Percentiles rank a stretch among this genome's conserved stretches.
phyloP scores from a whole-genome alignment of 148 eudicot genomes.

The Spergularia bocconei region DNA sequence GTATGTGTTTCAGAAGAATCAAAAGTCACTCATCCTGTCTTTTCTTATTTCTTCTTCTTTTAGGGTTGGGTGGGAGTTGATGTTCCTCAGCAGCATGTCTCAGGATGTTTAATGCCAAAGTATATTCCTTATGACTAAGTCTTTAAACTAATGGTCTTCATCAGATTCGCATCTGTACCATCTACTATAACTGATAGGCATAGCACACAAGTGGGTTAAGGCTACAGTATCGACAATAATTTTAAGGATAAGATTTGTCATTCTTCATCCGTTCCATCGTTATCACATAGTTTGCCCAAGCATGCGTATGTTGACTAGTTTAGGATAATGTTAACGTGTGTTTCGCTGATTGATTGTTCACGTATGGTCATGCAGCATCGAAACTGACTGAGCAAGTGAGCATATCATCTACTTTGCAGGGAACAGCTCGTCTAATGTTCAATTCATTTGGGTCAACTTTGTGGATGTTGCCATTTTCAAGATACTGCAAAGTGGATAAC shows the following conservation, averaged over 20 bases:
- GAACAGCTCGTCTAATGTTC: conserved; percentile 94
- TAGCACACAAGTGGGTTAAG: not conserved
- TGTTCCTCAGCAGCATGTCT: not conserved
- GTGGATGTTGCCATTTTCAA: conserved; percentile 95
- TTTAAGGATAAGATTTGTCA: not conserved
- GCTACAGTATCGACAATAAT: not conserved
- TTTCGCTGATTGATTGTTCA: conserved; percentile 1
- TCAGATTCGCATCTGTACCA: not conserved
- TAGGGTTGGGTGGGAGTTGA: not conserved
- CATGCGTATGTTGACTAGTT: not conserved
- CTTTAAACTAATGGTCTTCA: not conserved
- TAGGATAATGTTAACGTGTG: not conserved
- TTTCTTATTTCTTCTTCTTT: not conserved
- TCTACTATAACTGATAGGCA: not conserved
- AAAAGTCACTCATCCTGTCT: not conserved
- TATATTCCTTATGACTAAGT: not conserved
- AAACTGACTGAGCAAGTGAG: conserved; percentile 17
- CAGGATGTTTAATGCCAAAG: not conserved
- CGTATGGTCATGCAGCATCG: not conserved
- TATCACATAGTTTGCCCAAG: not conserved
- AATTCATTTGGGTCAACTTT: conserved; percentile 91
- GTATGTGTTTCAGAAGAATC: not conserved
- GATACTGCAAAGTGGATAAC: conserved; percentile 67
- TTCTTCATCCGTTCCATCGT: not conserved
- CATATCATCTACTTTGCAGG: conserved; percentile 52